phyloP scores from a whole-genome alignment of 202 grass and related monocot species.

The Carex arenaria region DNA sequence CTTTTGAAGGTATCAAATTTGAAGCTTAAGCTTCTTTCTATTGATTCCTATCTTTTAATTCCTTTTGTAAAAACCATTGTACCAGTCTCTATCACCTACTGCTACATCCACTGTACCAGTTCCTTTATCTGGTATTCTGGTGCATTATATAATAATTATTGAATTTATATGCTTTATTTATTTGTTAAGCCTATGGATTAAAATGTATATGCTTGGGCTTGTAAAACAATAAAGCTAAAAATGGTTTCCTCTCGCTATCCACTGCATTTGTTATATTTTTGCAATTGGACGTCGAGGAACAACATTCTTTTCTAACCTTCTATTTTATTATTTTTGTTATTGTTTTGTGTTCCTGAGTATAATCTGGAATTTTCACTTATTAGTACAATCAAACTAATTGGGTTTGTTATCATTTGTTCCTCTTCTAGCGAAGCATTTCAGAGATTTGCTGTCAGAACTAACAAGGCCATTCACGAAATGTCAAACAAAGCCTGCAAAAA shows the following conservation, averaged over 20 bases:
- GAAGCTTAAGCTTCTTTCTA: too few species aligned
- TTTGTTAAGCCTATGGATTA: too few species aligned
- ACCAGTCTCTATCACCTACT: too few species aligned
- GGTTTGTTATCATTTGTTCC: constrained; percentile 7
- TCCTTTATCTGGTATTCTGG: neutral
- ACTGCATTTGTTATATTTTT: constrained; percentile 30
- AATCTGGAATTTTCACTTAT: neutral
- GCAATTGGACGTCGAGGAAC: constrained; percentile 52
- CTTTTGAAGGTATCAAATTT: too few species aligned
- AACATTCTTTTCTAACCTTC: constrained; percentile 25
- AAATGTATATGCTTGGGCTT: too few species aligned
- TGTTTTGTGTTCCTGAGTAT: neutral
- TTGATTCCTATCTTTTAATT: too few species aligned
- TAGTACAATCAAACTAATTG: neutral
- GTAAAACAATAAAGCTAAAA: too few species aligned
- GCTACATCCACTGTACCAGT: too few species aligned
- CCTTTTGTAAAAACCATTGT: too few species aligned
- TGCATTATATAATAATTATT: neutral
- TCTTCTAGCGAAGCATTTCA: neutral
- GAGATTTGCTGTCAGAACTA: constrained; percentile 14
- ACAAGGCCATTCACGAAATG: constrained; percentile 8
- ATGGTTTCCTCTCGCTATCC: too few species aligned
- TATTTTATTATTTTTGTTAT: neutral
- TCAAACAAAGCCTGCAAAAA: neutral
- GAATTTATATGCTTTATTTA: neutral